phyloP scores from a whole-genome alignment of 2,329 filamentous ascomycete genomes.

The Fusarium verrucosum region DNA sequence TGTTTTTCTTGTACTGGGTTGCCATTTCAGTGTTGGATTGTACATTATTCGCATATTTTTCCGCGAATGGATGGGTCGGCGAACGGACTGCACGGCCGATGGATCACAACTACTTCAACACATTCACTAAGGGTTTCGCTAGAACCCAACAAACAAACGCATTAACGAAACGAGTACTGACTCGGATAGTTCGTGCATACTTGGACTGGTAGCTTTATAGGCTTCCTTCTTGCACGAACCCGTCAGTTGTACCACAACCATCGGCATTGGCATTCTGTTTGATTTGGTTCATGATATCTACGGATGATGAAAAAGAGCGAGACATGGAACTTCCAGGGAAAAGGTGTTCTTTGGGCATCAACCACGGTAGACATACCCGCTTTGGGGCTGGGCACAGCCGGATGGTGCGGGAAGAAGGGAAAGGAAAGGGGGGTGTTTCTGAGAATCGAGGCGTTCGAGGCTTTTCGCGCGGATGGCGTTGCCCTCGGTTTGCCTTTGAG shows the following conservation, averaged over 20 bases:
- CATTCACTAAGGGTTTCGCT: constrained; percentile 28
- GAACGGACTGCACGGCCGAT: constrained; percentile 48
- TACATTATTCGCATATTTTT: constrained; percentile 54
- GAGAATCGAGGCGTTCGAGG: constrained; percentile 42
- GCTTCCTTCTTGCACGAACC: constrained; percentile 40
- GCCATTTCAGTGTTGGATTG: constrained; percentile 53
- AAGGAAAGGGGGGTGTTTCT: constrained; percentile 25
- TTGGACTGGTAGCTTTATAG: constrained; percentile 28
- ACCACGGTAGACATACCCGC: constrained; percentile 42
- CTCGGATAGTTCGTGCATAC: constrained; percentile 25
- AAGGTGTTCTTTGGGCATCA: constrained; percentile 41
- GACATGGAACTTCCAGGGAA: constrained; percentile 37
- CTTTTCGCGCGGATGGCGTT: constrained; percentile 41
- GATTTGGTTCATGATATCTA: constrained; percentile 45
- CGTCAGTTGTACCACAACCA: constrained; percentile 45
- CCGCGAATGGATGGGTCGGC: constrained; percentile 51
- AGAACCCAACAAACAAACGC: constrained; percentile 25
- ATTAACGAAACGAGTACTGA: constrained; percentile 32
- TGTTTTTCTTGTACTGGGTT: constrained; percentile 46
- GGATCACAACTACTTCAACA: constrained; percentile 42
- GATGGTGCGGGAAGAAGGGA: constrained; percentile 33
- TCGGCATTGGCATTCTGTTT: constrained; percentile 48
- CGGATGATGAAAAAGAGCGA: constrained; percentile 44
- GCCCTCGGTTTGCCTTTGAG: constrained; percentile 42
- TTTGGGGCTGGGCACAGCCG: constrained; percentile 38